Conservation (phyloP, 371 early-diverging fungal species). For the Racocetra persica region DNA sequence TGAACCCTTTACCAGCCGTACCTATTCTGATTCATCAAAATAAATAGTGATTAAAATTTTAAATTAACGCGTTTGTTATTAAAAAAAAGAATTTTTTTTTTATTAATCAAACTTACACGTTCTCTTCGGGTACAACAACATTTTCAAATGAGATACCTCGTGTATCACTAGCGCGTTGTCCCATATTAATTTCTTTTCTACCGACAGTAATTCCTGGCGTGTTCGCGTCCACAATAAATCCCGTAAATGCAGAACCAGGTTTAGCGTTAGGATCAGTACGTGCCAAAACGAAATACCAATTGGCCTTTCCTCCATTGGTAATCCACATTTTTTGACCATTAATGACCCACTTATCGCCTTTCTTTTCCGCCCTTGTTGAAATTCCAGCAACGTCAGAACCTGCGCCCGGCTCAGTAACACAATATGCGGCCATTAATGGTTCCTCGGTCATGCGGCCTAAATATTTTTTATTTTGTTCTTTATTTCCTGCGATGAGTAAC, state of each 20-base stretch:
- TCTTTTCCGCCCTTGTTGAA: constrained; percentile 84
- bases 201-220: constrained; percentile 90
- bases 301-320: constrained; percentile 96
- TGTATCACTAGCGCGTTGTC: constrained; percentile 93
- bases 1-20: constrained; percentile 86
- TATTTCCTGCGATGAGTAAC: constrained; percentile 87
- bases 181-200: constrained; percentile 98
- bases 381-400: constrained; percentile 97
- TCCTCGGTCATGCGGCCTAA: constrained; percentile 93
- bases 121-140: constrained; percentile 92
- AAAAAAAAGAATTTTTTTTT: background rate
- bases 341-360: constrained; percentile 82
- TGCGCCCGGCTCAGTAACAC: constrained; percentile 95
- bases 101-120: constrained; percentile 56
- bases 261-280: constrained; percentile 81
- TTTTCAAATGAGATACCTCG: constrained; percentile 96
- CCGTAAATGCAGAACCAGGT: constrained; percentile 93
- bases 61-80: constrained; percentile 17
- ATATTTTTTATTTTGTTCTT: constrained; percentile 89
- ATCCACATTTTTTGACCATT: constrained; percentile 98
- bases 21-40: constrained; percentile 55
- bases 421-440: constrained; percentile 78
- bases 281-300: constrained; percentile 98
- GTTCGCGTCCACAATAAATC: constrained; percentile 94
- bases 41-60: too few relatives aligned